Evolutionary conservation across 1,139 yeast genomes (phyloP).

Genomic region (Scheffersomyces stambukii): DNA sequence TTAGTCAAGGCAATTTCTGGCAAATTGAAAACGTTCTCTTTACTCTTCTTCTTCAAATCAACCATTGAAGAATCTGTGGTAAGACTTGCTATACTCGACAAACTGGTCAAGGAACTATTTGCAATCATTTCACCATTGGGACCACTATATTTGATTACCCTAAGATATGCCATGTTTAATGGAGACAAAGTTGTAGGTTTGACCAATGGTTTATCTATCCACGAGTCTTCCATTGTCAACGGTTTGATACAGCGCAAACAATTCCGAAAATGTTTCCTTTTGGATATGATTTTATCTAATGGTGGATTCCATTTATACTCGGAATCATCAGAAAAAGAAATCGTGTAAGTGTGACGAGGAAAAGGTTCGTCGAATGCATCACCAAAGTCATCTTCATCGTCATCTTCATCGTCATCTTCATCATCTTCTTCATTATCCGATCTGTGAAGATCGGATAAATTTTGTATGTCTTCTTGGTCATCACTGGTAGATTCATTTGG

Average conservation of each 20-base stretch:
- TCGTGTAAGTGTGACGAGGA: slow-evolving; percentile 2
- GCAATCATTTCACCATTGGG: slow-evolving; percentile 13
- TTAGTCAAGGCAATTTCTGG: slow-evolving; percentile 29
- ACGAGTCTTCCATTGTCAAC: slow-evolving; percentile 46
- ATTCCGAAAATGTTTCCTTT: slow-evolving; percentile 46
- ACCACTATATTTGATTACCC: slow-evolving; percentile 17
- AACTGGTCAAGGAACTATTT: slow-evolving; percentile 31
- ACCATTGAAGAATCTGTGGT: slow-evolving; percentile 21
- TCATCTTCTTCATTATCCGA: slow-evolving; percentile 37
- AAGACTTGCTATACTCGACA: slow-evolving; percentile 22
- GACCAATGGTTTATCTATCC: slow-evolving; percentile 49
- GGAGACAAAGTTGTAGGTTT: slow-evolving; percentile 40
- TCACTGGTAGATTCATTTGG: slow-evolving; percentile 6
- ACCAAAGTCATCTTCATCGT: slow-evolving; percentile 8
- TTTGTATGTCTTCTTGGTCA: slow-evolving; percentile 25
- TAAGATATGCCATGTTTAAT: slow-evolving; percentile 20
- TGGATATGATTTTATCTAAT: slow-evolving; percentile 31
- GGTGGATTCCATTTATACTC: slow-evolving; percentile 47
- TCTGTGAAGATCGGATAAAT: slow-evolving; percentile 30
- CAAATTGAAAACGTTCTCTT: slow-evolving; percentile 12
- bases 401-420: slow-evolving; percentile 16
- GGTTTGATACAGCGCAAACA: slow-evolving; percentile 58
- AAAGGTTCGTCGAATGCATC: not conserved
- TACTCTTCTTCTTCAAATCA: slow-evolving; percentile 19
- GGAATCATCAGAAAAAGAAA: slow-evolving; percentile 5